Base-by-base conservation (phyloP, 2,329 filamentous ascomycete species). In the Aureobasidium lini region DNA sequence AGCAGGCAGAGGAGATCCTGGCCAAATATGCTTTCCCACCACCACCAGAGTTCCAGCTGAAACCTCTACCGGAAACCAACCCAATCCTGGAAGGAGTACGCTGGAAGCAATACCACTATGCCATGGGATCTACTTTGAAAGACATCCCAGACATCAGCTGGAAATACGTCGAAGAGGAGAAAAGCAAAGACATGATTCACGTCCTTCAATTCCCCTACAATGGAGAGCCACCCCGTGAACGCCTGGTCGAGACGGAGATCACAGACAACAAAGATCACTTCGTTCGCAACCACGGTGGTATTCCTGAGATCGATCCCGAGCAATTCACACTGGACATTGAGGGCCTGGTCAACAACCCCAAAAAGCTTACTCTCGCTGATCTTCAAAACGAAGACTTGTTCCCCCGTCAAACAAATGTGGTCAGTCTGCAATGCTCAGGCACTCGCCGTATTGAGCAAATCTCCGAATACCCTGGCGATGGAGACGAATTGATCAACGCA, bases 361-460 rank as follows among this genome's bases (percentile, higher is more conserved):
- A 79, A 57, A 75, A 69, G 1, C 77, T 87, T 57, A 84, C 81
- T 0, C 65, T 89, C 0, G 75, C 77, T 0, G 83, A 88, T 6
- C 71, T 89, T 1, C 79, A 82, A 68, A 76, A 88, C 61, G 84
- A 86, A 64, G 72, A 70, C 1, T 68, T 73, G 0, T 88, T 88
- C 65, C 83, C 84, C 0, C 81, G 82, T 2, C 77, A 82, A 65
- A 75, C 75, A n/a, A 85, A 80, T 61, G 71, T 78, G 0, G 78
- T 85, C 1, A 85, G 83, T 0, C 79, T 89, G 1, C 86, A 89
- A 67, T 89, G 86, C 68, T 84, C 81, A 0, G 86, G 86, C 7
- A 89, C 85, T 0, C 80, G 86, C 1, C 83, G 86, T 3, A 80
- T 88, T 46, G 86, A 89, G 68, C 86, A 89, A 67, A 88, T 88